Conservation (phyloP, 805 yeast species). For the Scheffersomyces spartinae region DNA sequence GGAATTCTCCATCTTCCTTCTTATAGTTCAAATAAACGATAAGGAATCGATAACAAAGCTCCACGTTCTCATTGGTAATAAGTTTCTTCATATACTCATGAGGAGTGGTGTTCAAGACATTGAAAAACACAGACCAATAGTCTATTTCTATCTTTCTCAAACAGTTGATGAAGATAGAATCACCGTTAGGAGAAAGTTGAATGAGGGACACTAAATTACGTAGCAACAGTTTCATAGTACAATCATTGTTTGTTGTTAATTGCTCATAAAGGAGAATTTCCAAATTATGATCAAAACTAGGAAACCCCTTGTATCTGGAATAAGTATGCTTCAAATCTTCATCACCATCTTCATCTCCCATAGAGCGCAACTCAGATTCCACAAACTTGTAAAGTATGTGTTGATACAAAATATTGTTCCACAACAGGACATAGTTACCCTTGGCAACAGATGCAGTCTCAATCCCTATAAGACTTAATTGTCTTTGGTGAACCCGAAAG, state of each 20-base stretch:
- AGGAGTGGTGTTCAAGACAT: conserved; percentile 30
- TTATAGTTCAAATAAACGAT: conserved; percentile 42
- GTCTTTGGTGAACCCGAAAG: conserved; percentile 13
- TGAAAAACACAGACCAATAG: conserved; percentile 42
- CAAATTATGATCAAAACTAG: conserved; percentile 36
- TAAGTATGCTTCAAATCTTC: conserved; percentile 16
- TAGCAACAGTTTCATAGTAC: conserved; percentile 10
- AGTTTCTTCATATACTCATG: conserved; percentile 31
- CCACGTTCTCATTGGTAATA: conserved; percentile 29
- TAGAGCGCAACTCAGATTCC: no score
- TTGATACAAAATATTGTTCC: no score
- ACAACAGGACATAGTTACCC: no score
- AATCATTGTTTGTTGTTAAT: conserved; percentile 18
- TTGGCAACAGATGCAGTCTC: no score
- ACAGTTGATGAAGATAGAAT: conserved; percentile 37
- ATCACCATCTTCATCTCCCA: conserved; percentile 11
- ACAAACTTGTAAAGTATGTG: no score
- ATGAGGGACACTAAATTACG: conserved; percentile 17
- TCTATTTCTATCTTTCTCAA: conserved; percentile 47
- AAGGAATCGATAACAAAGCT: conserved; percentile 39
- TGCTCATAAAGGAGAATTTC: conserved; percentile 36
- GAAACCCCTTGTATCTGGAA: conserved; percentile 25
- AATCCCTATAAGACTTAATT: no score
- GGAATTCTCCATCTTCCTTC: conserved; percentile 12
- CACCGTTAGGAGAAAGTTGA: conserved; percentile 14